Evolutionary conservation across 1,284 basidiomycete genomes (phyloP).

Genomic region (Pseudozyma hubeiensis): DNA sequence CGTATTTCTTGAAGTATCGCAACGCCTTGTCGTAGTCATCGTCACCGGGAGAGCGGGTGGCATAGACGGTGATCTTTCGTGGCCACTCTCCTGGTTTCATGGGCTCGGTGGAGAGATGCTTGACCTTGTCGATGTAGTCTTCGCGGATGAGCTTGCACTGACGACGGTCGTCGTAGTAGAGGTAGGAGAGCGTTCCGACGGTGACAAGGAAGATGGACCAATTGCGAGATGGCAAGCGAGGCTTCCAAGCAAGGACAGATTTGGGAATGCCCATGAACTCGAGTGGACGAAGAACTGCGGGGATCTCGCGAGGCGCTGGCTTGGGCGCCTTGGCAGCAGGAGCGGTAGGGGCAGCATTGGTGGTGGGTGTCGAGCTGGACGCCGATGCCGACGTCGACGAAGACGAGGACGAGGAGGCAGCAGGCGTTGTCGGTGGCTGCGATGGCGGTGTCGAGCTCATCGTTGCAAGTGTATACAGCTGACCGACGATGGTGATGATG

Average conservation of each 20-base stretch:
- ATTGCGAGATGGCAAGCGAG: constrained; percentile 83
- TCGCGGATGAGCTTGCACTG: constrained; percentile 81
- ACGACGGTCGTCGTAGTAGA: constrained; percentile 85
- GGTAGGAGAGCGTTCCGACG: constrained; percentile 77
- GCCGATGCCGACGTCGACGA: constrained; percentile 14
- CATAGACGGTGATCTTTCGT: constrained; percentile 87
- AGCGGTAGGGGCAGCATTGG: constrained; percentile 11
- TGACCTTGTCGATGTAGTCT: constrained; percentile 83
- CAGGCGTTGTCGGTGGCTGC: constrained; percentile 1
- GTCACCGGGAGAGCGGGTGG: constrained; percentile 91
- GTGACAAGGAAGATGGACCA: constrained; percentile 90
- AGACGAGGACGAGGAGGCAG: constrained; percentile 3
- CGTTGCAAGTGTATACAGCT: not conserved
- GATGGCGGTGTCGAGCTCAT: constrained; percentile 32
- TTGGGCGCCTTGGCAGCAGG: constrained; percentile 25
- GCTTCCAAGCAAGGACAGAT: constrained; percentile 70
- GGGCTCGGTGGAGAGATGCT: constrained; percentile 78
- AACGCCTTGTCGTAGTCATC: constrained; percentile 87
- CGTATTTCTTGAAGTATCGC: constrained; percentile 91
- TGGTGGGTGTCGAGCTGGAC: constrained; percentile 9
- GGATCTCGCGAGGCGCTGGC: constrained; percentile 50
- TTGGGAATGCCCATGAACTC: constrained; percentile 71
- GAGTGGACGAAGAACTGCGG: constrained; percentile 66
- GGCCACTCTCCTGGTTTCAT: constrained; percentile 78
- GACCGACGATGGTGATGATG: constrained; percentile 12